Conservation (phyloP, 2,329 filamentous ascomycete species). For the Nothophoma quercina region DNA sequence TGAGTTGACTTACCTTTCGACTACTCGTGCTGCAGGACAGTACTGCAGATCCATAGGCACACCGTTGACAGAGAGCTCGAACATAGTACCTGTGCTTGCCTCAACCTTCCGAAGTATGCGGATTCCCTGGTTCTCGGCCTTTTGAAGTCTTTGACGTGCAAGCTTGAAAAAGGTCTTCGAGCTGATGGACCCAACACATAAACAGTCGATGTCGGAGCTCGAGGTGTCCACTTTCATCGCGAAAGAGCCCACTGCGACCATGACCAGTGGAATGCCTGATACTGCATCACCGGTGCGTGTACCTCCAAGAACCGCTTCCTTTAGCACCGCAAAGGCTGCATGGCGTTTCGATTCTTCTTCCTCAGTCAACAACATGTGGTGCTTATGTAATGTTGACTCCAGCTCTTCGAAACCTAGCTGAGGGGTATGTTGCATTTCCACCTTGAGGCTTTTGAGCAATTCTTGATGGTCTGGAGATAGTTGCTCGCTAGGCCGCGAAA, state of each 20-base stretch:
- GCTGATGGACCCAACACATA: slow-evolving; percentile 70
- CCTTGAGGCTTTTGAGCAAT: slow-evolving; percentile 8
- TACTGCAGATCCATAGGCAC: slow-evolving; percentile 72
- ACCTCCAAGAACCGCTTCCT: slow-evolving; percentile 52
- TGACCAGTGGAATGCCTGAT: slow-evolving; percentile 53
- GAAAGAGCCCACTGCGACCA: slow-evolving; percentile 72
- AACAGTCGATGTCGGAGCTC: slow-evolving; percentile 69
- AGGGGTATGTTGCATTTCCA: slow-evolving; percentile 23
- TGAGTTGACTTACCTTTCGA: slow-evolving; percentile 56
- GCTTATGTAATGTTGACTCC: slow-evolving; percentile 19
- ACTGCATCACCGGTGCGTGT: slow-evolving; percentile 15
- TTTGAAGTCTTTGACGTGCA: slow-evolving; percentile 62
- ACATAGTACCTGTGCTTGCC: slow-evolving; percentile 67
- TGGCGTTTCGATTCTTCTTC: slow-evolving; percentile 55
- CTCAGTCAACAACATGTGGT: slow-evolving; percentile 56
- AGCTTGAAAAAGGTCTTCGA: slow-evolving; percentile 68
- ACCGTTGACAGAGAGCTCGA: slow-evolving; percentile 66
- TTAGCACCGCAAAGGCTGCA: slow-evolving; percentile 57
- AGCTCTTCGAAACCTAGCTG: slow-evolving; percentile 23
- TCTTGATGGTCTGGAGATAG: slow-evolving; percentile 3
- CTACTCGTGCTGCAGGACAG: slow-evolving; percentile 64
- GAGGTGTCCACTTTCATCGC: slow-evolving; percentile 68
- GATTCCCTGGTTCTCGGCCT: slow-evolving; percentile 54
- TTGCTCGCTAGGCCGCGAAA: slow-evolving; percentile 34
- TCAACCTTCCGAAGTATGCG: slow-evolving; percentile 65